These are phyloP conservation scores for Botryotinia convoluta DNA, from an alignment of 2,329 filamentous ascomycete genomes.

Conservation along the genomic window DNA sequence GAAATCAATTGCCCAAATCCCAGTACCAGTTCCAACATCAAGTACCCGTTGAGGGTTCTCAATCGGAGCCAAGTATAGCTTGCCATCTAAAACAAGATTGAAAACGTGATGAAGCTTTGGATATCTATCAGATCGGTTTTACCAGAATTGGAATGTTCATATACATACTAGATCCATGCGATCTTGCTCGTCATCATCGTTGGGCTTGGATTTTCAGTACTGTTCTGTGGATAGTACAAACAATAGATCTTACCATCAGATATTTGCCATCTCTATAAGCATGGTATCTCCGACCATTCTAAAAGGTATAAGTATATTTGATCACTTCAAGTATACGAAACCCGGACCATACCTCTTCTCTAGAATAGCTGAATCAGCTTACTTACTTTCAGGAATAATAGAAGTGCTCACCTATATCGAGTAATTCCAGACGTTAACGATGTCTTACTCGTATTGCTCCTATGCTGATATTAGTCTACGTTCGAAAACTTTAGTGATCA, in stretches of 20 bases:
- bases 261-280: constrained; percentile 36
- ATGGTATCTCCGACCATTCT: constrained; percentile 44
- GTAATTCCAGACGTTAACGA: constrained; percentile 24
- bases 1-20: constrained; percentile 20
- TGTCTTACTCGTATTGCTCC: constrained; percentile 19
- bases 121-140: background rate
- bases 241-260: constrained; percentile 23
- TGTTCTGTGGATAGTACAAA: background rate
- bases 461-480: background rate
- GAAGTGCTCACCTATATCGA: constrained; percentile 19
- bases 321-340: background rate
- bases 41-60: constrained; percentile 16
- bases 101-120: constrained; percentile 18
- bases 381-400: background rate
- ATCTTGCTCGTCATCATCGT: constrained; percentile 36
- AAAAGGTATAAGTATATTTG: background rate
- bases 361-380: background rate
- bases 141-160: background rate
- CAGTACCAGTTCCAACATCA: constrained; percentile 19
- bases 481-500: background rate
- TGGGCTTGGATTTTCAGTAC: constrained; percentile 27
- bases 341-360: constrained; percentile 12
- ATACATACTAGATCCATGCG: constrained; percentile 29
- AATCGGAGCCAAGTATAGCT: constrained; percentile 7
- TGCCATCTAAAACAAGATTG: constrained; percentile 4